A percentile compares a stretch with the other conserved stretches of the same genome.
These are phyloP conservation scores for Thalassiosira delicatula DNA, from an alignment of 352 stramenopile genomes.

Conservation along the genomic window DNA sequence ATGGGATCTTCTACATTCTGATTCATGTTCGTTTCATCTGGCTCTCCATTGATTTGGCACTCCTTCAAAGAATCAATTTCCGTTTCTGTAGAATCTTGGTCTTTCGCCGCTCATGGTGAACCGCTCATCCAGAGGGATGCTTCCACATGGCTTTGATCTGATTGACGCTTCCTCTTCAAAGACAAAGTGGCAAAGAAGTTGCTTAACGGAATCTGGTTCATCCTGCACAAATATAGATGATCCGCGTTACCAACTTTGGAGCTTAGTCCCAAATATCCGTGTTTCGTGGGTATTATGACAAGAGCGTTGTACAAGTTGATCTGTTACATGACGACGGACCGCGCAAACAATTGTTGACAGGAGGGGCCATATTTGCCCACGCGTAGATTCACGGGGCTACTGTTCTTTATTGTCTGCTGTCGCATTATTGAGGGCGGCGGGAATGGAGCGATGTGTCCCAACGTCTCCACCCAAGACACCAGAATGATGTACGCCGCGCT, in stretches of 20 bases:
- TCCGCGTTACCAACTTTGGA: slow-evolving; percentile 56
- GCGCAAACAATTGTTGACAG: no score
- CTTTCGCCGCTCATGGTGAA: background rate
- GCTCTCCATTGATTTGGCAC: background rate
- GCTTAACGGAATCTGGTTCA: slow-evolving; percentile 56
- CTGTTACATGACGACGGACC: no score
- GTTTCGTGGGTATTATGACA: slow-evolving; percentile 43
- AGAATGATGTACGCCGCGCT: no score
- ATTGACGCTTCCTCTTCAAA: slow-evolving; percentile 8
- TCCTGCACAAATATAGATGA: slow-evolving; percentile 38
- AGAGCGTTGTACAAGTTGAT: no score
- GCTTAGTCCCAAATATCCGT: slow-evolving; percentile 46
- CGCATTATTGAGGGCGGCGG: no score
- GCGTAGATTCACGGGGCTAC: no score
- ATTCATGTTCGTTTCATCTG: background rate
- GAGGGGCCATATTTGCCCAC: no score
- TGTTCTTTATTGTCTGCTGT: no score
- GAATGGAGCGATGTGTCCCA: no score
- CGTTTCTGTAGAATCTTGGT: background rate
- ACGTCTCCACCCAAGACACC: no score
- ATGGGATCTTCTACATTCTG: background rate
- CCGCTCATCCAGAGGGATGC: slow-evolving; percentile 53
- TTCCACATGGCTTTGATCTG: background rate
- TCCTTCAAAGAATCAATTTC: slow-evolving; percentile 9
- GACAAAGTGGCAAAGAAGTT: slow-evolving; percentile 73